A percentile compares a stretch with the other conserved stretches of the same genome.
These are phyloP conservation scores for Coniochaeta hoffmannii DNA, from an alignment of 2,329 filamentous ascomycete genomes.

Conservation along the genomic window DNA sequence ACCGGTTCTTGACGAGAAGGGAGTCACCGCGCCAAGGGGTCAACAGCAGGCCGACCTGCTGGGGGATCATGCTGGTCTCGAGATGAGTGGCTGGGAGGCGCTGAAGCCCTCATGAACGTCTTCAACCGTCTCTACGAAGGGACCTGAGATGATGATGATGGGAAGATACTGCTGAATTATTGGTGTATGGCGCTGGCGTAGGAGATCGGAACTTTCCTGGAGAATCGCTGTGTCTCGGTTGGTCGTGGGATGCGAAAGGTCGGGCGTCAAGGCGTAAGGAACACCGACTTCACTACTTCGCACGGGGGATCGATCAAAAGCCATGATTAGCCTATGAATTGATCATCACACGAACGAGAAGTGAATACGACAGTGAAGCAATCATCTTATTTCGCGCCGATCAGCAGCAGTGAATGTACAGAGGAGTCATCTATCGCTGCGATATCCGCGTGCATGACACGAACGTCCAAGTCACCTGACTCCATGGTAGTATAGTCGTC, in stretches of 20 bases:
- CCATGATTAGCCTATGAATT: not conserved
- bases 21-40: slow-evolving; percentile 24
- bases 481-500: too few species aligned
- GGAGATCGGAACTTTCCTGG: not conserved
- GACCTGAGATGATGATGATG: too few species aligned
- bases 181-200: not conserved
- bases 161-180: not conserved
- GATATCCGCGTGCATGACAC: too few species aligned
- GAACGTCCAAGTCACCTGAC: too few species aligned
- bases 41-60: slow-evolving; percentile 36
- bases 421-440: too few species aligned
- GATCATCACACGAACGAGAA: not conserved
- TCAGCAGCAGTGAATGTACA: not conserved
- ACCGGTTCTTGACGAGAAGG: slow-evolving; percentile 8
- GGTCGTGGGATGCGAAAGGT: not conserved
- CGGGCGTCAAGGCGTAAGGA: not conserved
- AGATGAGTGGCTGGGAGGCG: slow-evolving; percentile 48
- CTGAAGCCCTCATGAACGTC: slow-evolving; percentile 35
- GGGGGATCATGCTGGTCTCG: slow-evolving; percentile 32
- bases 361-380: too few species aligned
- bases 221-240: not conserved
- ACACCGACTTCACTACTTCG: not conserved
- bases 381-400: not conserved
- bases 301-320: not conserved
- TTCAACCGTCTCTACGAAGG: not conserved